Base-by-base conservation (phyloP, 208 protist genomes). In the Lotmaria passim region DNA sequence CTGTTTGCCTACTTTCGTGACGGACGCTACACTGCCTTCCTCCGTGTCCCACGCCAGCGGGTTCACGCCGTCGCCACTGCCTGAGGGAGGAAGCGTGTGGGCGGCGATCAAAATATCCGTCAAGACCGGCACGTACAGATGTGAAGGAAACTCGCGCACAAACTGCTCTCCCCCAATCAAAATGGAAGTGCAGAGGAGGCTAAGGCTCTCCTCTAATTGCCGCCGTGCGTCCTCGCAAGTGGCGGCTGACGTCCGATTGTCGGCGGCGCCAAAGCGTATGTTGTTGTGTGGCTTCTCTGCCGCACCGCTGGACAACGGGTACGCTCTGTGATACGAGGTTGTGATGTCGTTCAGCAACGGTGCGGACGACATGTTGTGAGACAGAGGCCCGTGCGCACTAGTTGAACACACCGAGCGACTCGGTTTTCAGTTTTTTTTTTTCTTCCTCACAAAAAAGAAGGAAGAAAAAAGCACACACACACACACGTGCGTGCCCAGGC, bases 121-220 rank as follows among this genome's bases (percentile, higher is more conserved):
- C 7, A 81, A 23, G 15, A 70, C 17, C 26, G 66, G 55, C 24
- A 84, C 66, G 19, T 75, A 81, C 10, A 75, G 44, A 7, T 48
- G 23, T 24, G 63, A 44, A 10, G 81, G 74, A 28, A 87, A 73
- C 31, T 63, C 47, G 5, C 78, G 74, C 47, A 84, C 68, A 23
- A 71, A 79, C 43, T 84, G 72, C 46, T 85, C 79, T 14, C 70
- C 76, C 4, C 60, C 73, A 21, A 88, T 80, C 60, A 80, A 75
- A 38, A 88, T 69, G 3, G 66, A 60, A 2, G 78, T 85, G 73
- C 82, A 85, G 11, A 78, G 62, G 12, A 76, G 46, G 21, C 74
- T 63, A 19, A 81, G 73, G 23, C 68, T 30, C 6, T 73, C 58
- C 23, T 47, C 41, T 1, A 86, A 69, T 10, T 46, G 58, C 24